Percentiles rank a stretch among this genome's conserved stretches.
Conservation (phyloP, 768 basidiomycete species). For the Steccherinum ochraceum region DNA sequence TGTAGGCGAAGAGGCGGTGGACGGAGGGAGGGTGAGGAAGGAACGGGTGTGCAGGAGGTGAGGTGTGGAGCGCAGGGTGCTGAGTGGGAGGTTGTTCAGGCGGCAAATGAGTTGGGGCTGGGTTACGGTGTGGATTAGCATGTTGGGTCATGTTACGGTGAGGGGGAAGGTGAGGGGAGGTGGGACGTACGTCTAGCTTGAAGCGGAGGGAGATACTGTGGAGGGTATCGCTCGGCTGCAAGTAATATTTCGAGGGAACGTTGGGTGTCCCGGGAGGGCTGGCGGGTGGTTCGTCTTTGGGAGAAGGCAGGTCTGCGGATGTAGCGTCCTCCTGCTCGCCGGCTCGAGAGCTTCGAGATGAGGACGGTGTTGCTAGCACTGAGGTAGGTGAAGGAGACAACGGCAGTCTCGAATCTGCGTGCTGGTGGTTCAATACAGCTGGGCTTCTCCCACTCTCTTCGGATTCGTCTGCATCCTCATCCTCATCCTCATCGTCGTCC, state of each 20-base stretch:
- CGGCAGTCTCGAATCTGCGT: too few relatives aligned
- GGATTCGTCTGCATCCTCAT: not conserved
- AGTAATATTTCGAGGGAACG: slow-evolving; percentile 37
- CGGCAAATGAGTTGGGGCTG: slow-evolving; percentile 57
- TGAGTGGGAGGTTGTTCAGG: slow-evolving; percentile 59
- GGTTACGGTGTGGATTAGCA: not conserved
- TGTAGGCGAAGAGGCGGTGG: slow-evolving; percentile 19
- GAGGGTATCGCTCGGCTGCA: slow-evolving; percentile 53
- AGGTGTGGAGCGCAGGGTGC: slow-evolving; percentile 62
- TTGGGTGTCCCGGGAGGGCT: not conserved
- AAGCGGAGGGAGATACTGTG: slow-evolving; percentile 58
- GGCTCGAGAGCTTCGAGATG: too few relatives aligned
- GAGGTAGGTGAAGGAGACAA: too few relatives aligned
- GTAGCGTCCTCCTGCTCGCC: too few relatives aligned
- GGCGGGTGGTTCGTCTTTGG: not conserved
- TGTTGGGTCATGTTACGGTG: too few relatives aligned
- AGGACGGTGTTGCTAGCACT: too few relatives aligned
- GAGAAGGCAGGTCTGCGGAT: not conserved
- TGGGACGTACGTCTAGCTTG: slow-evolving; percentile 49
- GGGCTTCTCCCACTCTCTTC: not conserved
- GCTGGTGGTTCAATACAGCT: not conserved
- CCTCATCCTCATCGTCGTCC: slow-evolving; percentile 38
- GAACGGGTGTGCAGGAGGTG: slow-evolving; percentile 68
- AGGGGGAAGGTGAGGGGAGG: not conserved
- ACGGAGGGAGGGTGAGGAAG: slow-evolving; percentile 47